Evolutionary conservation across 2,329 filamentous ascomycete genomes (phyloP).

Genomic region (Trichoderma brevicompactum): DNA sequence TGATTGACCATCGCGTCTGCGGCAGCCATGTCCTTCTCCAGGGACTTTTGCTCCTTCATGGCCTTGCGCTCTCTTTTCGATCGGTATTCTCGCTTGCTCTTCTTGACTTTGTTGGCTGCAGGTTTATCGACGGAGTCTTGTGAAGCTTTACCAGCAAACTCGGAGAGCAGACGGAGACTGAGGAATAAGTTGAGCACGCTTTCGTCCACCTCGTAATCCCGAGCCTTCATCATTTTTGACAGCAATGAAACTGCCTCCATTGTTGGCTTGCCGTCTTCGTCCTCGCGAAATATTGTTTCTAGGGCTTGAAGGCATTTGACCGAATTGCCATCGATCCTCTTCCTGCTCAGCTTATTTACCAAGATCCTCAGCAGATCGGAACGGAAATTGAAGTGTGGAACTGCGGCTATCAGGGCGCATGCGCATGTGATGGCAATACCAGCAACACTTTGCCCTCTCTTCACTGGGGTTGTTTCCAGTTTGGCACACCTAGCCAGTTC

Average conservation of each 20-base stretch:
- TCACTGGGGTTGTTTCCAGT: slow-evolving; percentile 48
- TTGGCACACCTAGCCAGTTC: slow-evolving; percentile 72
- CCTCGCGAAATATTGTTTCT: slow-evolving; percentile 79
- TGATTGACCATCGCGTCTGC: slow-evolving; percentile 90
- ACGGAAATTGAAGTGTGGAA: slow-evolving; percentile 98
- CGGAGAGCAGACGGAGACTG: slow-evolving; percentile 82
- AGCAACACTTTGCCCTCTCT: slow-evolving; percentile 58
- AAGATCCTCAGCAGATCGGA: slow-evolving; percentile 85
- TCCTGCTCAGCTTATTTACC: slow-evolving; percentile 77
- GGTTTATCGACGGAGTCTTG: slow-evolving; percentile 70
- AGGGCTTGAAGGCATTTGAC: slow-evolving; percentile 76
- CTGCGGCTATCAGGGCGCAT: slow-evolving; percentile 76
- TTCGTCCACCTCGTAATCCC: slow-evolving; percentile 82
- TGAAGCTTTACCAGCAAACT: slow-evolving; percentile 85
- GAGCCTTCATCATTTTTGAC: slow-evolving; percentile 92
- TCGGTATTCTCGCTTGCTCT: slow-evolving; percentile 80
- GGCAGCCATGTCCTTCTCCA: slow-evolving; percentile 91
- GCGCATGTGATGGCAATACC: slow-evolving; percentile 83
- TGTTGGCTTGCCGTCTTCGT: slow-evolving; percentile 87
- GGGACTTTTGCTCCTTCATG: slow-evolving; percentile 79
- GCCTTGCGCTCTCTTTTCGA: slow-evolving; percentile 87
- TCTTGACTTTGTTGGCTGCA: slow-evolving; percentile 48
- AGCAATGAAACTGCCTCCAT: slow-evolving; percentile 84
- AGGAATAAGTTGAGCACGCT: slow-evolving; percentile 88
- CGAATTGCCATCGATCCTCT: slow-evolving; percentile 74